Evolutionary conservation across 371 early-diverging fungal species (phyloP).

Genomic region (Circinella umbellata): DNA sequence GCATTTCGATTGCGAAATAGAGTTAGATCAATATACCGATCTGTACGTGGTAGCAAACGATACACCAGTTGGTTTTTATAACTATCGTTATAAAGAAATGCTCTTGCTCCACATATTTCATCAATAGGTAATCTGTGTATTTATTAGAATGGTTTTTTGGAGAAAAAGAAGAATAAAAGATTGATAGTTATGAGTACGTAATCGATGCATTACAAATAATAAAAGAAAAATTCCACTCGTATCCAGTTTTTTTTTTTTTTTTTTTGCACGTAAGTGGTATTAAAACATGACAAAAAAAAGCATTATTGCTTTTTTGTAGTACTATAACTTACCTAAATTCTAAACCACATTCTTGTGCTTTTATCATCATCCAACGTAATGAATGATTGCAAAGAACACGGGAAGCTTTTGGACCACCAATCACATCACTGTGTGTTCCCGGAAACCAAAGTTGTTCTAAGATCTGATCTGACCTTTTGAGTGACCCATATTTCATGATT

Average conservation of each 20-base stretch:
- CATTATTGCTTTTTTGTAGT: too few relatives aligned
- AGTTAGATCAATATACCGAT: constrained; percentile 30
- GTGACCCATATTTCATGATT: constrained; percentile 27
- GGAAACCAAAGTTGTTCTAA: constrained; percentile 48
- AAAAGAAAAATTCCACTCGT: neutral
- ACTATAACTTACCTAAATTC: constrained; percentile 20
- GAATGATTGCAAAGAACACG: constrained; percentile 33
- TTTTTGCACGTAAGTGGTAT: too few relatives aligned
- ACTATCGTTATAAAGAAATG: constrained; percentile 34
- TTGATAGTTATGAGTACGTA: neutral
- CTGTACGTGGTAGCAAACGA: constrained; percentile 30
- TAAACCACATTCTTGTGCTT: constrained; percentile 34
- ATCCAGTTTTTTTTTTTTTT: too few relatives aligned
- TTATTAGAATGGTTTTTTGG: neutral
- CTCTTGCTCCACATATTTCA: constrained; percentile 11
- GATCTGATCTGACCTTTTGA: constrained; percentile 21
- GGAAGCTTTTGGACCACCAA: constrained; percentile 21
- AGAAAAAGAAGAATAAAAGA: too few relatives aligned
- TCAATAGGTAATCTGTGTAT: constrained; percentile 11
- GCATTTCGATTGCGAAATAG: neutral
- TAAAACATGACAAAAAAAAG: too few relatives aligned
- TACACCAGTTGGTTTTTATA: constrained; percentile 31
- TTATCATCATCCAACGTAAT: constrained; percentile 42
- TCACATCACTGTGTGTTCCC: constrained; percentile 42
- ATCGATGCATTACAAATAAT: neutral